These are phyloP conservation scores for Ceratobasidium papillatum DNA, from an alignment of 1,284 basidiomycete genomes.

Conservation along the genomic window DNA sequence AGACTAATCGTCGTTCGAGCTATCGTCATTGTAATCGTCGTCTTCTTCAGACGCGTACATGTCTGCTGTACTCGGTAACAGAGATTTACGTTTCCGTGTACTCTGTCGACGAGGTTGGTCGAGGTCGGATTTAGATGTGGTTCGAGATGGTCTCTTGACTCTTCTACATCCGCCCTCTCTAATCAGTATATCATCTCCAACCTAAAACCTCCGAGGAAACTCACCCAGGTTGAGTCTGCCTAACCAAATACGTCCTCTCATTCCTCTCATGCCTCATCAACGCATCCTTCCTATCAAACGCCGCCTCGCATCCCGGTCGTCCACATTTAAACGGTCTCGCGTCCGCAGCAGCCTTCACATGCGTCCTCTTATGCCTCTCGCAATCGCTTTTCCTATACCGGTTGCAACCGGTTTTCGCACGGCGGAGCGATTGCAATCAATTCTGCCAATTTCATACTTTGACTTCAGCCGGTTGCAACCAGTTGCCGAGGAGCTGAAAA, in stretches of 20 bases:
- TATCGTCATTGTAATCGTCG: neutral
- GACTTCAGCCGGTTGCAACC: neutral
- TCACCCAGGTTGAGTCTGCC: constrained; percentile 24
- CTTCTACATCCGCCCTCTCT: constrained; percentile 1
- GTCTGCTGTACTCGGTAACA: neutral
- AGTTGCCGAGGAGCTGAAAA: neutral
- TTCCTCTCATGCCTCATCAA: constrained; percentile 37
- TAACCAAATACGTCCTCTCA: constrained; percentile 32
- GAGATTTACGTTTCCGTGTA: constrained; percentile 10
- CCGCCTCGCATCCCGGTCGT: constrained; percentile 20
- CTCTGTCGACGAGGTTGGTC: constrained; percentile 10
- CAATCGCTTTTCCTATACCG: constrained; percentile 33
- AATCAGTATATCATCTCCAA: no score
- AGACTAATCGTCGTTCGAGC: no score
- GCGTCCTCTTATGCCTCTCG: constrained; percentile 27
- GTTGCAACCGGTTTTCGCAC: no score
- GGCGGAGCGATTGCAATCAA: neutral
- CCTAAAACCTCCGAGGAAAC: neutral
- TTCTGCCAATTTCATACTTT: neutral
- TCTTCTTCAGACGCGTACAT: constrained; percentile 5
- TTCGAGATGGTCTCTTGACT: no score
- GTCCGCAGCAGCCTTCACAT: constrained; percentile 4
- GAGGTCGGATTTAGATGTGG: neutral
- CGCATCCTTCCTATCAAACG: constrained; percentile 37
- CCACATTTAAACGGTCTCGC: constrained; percentile 21